These are phyloP conservation scores for Shiraia sp. DNA, from an alignment of 2,329 filamentous ascomycete genomes.

Conservation along the genomic window DNA sequence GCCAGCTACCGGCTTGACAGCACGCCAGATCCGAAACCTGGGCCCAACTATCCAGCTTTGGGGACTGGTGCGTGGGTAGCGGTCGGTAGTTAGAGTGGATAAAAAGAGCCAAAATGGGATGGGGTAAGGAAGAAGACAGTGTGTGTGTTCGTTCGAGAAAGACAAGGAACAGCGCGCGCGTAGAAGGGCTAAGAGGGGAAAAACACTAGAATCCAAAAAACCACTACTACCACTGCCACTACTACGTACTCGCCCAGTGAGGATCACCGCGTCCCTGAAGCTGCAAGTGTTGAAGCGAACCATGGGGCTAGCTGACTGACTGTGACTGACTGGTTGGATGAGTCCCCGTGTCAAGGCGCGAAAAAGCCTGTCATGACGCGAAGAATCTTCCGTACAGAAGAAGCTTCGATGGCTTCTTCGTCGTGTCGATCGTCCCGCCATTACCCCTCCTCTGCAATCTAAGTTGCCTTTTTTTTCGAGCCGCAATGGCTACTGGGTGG, in stretches of 20 bases:
- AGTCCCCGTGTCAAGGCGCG: too few species aligned
- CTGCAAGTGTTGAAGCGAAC: too few species aligned
- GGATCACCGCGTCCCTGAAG: slow-evolving; percentile 11
- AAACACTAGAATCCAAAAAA: background rate
- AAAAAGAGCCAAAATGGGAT: too few species aligned
- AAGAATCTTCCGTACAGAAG: slow-evolving; percentile 17
- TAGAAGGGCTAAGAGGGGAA: background rate
- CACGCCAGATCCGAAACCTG: slow-evolving; percentile 2
- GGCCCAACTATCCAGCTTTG: too few species aligned
- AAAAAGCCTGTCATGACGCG: slow-evolving; percentile 4
- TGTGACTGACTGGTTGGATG: too few species aligned
- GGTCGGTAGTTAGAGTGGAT: too few species aligned
- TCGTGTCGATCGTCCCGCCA: slow-evolving; percentile 6
- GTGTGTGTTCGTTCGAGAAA: background rate
- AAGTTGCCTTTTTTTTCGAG: slow-evolving; percentile 6
- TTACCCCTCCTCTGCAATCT: slow-evolving; percentile 3
- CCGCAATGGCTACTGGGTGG: slow-evolving; percentile 16
- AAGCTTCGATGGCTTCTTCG: slow-evolving; percentile 14
- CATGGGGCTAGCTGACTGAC: too few species aligned
- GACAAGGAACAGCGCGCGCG: background rate
- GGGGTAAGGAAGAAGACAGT: background rate
- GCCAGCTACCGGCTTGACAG: slow-evolving; percentile 4
- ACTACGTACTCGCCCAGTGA: slow-evolving; percentile 12
- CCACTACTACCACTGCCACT: background rate
- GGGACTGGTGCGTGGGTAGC: too few species aligned